Evolutionary conservation across 2,329 filamentous ascomycete genomes (phyloP), one percentile per base, ranked within the genome.

Genomic region (Helotiales sp.): DNA sequence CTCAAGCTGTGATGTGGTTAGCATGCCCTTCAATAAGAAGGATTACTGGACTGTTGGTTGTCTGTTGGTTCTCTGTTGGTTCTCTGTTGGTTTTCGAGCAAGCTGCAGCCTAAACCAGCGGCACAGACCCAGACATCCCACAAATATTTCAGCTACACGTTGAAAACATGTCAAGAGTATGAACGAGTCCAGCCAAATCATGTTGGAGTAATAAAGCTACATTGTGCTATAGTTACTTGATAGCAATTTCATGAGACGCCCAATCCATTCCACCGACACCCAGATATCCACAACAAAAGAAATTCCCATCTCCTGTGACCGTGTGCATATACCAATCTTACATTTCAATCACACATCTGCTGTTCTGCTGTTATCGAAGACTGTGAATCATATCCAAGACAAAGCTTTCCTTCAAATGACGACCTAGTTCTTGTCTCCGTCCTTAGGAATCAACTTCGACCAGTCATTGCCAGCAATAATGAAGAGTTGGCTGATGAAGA

Each of bases 401-500:
- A 20, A 40, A 17, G 22, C 28, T 6, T 15, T 17, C 6, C 6
- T 7, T 52, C 26, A 3, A 22, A n/a, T 28, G 11, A 3, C 2
- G 24, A 22, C 30, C 24, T 57, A 26, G 24, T 65, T 59, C 30
- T 58, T 55, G 13, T 63, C 28, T 62, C 66, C 64, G 62, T 69
- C 55, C 49, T 65, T 54, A n/a, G 69, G 64, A 22, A 68, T 24
- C 26, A 71, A 37, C 50, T 66, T 69, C 13, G 67, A 64, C 60
- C 59, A 71, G 20, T 75, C 70, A 37, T 66, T 65, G 11, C 82
- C 80, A 70, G 82, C 78, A 61, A 85, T 76, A n/a, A 87, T 72
- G 58, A 86, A 74, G 34, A 84, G 69, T 78, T 91, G 82, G 11
- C 83, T 82, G 3, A 85, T 73, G 6, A 91, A 24, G 26, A 89